Evolutionary conservation across 2,329 filamentous ascomycete genomes (phyloP), one percentile per base, ranked within the genome.

Genomic region (Pyricularia grisea): DNA sequence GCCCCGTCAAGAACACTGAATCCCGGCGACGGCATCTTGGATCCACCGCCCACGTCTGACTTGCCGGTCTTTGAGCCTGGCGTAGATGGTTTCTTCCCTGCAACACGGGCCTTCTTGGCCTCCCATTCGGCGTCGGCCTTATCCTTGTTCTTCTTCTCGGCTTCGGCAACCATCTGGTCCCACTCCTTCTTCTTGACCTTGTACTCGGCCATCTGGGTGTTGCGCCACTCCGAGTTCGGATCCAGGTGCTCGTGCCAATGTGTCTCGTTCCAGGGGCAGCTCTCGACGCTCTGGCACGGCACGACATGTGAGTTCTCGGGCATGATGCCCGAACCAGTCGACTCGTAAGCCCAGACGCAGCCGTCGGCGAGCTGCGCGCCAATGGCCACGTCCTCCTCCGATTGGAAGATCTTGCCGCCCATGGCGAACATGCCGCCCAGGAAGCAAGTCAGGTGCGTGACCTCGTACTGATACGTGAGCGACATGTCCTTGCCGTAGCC

Each of bases 341-440:
- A 79, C 71, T 86, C 83, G 75, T 92, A 91, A 11, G 88, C 88
- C 89, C 89, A 91, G 4, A 89, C 87, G 72, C 89, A 91, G 12
- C 88, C 89, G 69, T 90, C 87, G 0, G 88, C 84, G n/a, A 91
- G 83, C 74, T 84, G 85, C 75, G 84, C 84, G 27, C 83, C 89
- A 31, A 87, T 82, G 72, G 88, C 86, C n/a, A 91, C 78, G 73
- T 91, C 88, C 28, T 84, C 81, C 2, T 84, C 81, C 1, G 82
- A 78, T 10, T 82, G 81, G 71, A 90, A 90, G 60, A 90, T 84
- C 74, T 87, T 88, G 63, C 87, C 87, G 36, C 85, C 87, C 73
- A 91, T 80, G 10, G 83, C 89, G 70, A 90, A 87, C 89, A 91
- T 91, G 73, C 88, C 89, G 42, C 89, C 89, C 55, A 90, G 79